These are phyloP conservation scores for Hibiscus tridactylites DNA, from an alignment of 345 rosid species.

Conservation along the genomic window DNA sequence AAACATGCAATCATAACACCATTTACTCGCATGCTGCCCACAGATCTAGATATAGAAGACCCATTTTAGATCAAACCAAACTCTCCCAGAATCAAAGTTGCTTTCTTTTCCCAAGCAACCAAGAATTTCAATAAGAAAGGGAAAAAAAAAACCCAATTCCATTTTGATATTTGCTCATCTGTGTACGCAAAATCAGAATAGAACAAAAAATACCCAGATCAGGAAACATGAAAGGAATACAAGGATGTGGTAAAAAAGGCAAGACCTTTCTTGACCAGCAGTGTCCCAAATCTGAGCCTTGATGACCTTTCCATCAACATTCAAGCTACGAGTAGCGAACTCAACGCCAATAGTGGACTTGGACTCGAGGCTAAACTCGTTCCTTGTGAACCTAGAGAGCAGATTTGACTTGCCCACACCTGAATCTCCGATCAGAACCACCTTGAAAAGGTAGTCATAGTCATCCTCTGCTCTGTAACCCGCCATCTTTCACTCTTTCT, in stretches of 20 bases:
- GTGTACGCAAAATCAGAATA: not conserved
- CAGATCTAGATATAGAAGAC: constrained; percentile 3
- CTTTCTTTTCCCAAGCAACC: not conserved
- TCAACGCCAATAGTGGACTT: constrained; percentile 92
- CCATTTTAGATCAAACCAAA: constrained; percentile 2
- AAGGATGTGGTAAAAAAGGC: not conserved
- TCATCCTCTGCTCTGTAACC: constrained; percentile 92
- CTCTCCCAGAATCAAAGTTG: not conserved
- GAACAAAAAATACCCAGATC: constrained; percentile 13
- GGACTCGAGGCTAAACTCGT: constrained; percentile 90
- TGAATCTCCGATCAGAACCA: constrained; percentile 84
- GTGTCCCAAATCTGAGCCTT: constrained; percentile 99
- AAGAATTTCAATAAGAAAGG: not conserved
- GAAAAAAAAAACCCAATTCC: not conserved
- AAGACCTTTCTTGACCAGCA: constrained; percentile 89
- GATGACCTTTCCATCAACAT: constrained; percentile 69
- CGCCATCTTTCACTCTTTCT: constrained; percentile 39
- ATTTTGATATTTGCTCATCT: not conserved
- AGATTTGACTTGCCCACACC: constrained; percentile 93
- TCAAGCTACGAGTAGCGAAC: constrained; percentile 95
- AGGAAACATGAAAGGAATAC: constrained; percentile 1
- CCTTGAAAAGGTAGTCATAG: constrained; percentile 87
- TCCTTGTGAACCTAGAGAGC: constrained; percentile 84
- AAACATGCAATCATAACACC: not conserved
- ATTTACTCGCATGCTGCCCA: not conserved